Evolutionary conservation across 2,329 filamentous ascomycete species (phyloP).

Genomic region (Talaromyces sp.): DNA sequence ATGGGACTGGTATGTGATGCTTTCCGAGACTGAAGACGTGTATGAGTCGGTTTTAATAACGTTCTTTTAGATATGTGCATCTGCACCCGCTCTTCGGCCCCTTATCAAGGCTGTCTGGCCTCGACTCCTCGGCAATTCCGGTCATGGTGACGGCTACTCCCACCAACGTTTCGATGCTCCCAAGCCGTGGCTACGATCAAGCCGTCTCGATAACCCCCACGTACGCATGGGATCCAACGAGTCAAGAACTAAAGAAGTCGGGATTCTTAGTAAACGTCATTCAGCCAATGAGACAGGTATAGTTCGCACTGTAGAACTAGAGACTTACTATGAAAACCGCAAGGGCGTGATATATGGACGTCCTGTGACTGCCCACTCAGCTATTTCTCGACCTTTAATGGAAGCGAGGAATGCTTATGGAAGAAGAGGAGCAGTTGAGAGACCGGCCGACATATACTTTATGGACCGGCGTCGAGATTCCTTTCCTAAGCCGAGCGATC

Average conservation of each 20-base stretch:
- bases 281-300: background rate
- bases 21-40: background rate
- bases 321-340: conserved; percentile 28
- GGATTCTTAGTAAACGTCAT: background rate
- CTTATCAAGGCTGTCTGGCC: conserved; percentile 30
- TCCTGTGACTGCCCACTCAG: background rate
- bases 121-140: conserved; percentile 22
- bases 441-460: background rate
- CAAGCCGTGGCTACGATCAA: conserved; percentile 1
- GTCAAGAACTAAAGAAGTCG: background rate
- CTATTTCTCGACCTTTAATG: background rate
- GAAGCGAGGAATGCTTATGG: background rate
- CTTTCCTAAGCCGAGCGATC: background rate
- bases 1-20: conserved; percentile 30
- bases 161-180: background rate
- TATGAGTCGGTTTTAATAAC: background rate
- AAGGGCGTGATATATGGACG: conserved; percentile 6
- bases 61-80: conserved; percentile 30
- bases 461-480: background rate
- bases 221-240: background rate
- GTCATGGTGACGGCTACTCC: background rate
- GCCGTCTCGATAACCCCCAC: background rate
- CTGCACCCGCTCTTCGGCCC: conserved; percentile 33
- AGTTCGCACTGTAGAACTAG: conserved; percentile 33
- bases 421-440: background rate